These are phyloP conservation scores for Aspergillus sclerotialis DNA, from an alignment of 2,329 filamentous ascomycete genomes.

Conservation along the genomic window DNA sequence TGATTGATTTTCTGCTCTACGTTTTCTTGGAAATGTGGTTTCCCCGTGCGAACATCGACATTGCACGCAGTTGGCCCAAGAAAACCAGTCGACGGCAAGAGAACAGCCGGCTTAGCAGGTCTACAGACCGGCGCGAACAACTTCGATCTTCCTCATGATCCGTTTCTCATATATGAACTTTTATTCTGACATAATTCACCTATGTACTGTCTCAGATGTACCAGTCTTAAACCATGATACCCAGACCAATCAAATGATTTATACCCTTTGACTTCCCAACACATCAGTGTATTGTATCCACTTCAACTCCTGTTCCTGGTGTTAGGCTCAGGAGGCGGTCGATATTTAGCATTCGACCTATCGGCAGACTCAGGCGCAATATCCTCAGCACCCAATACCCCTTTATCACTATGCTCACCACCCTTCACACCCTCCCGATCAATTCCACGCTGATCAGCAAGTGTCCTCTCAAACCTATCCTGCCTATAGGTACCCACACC, in stretches of 20 bases:
- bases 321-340: conserved; percentile 13
- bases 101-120: conserved; percentile 1
- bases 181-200: background rate
- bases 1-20: conserved; percentile 89
- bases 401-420: conserved; percentile 21
- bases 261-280: conserved; percentile 2
- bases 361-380: conserved; percentile 23
- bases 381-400: conserved; percentile 21
- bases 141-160: conserved; percentile 3
- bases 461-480: conserved; percentile 14
- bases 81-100: conserved; percentile 42
- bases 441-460: conserved; percentile 20
- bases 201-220: conserved; percentile 1
- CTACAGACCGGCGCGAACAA: conserved; percentile 3
- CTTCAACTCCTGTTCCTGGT: conserved; percentile 14
- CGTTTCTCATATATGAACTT: background rate
- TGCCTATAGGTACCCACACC: conserved; percentile 33
- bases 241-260: conserved; percentile 4
- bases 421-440: conserved; percentile 19
- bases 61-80: conserved; percentile 85
- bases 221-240: conserved; percentile 3
- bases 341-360: conserved; percentile 17
- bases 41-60: conserved; percentile 77
- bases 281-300: conserved; percentile 1
- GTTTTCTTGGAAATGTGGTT: conserved; percentile 81